Evolutionary conservation across 768 basidiomycete genomes (phyloP).

Genomic region (Mycena galopus): DNA sequence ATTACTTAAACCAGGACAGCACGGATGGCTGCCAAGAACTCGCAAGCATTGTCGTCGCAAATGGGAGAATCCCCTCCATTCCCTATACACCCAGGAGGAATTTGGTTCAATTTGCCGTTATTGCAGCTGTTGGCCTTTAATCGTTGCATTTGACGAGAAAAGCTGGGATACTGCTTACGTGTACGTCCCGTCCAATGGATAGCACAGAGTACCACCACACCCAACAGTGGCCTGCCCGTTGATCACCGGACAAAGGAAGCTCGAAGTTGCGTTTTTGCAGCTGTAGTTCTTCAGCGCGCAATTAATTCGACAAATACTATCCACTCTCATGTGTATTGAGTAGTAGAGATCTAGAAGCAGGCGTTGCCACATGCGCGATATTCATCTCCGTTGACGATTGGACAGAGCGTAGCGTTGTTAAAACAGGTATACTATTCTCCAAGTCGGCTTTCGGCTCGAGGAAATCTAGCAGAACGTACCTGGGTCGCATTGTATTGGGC

Average conservation of each 20-base stretch:
- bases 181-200: slow-evolving; percentile 1
- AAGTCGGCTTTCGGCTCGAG: not conserved
- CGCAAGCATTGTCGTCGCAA: slow-evolving; percentile 14
- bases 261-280: slow-evolving; percentile 17
- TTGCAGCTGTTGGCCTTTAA: slow-evolving; percentile 9
- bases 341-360: no score
- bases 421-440: slow-evolving; percentile 9
- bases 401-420: not conserved
- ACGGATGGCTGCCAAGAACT: slow-evolving; percentile 3
- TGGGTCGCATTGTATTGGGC: not conserved
- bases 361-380: slow-evolving; percentile 5
- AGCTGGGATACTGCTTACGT: slow-evolving; percentile 12
- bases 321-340: not conserved
- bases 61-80: not conserved
- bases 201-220: slow-evolving; percentile 11
- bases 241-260: slow-evolving; percentile 12
- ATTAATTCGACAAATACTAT: slow-evolving; percentile 1
- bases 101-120: slow-evolving; percentile 11
- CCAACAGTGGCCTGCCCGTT: slow-evolving; percentile 3
- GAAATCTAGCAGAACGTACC: not conserved
- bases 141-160: not conserved
- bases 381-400: not conserved
- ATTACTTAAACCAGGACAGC: slow-evolving; percentile 3
- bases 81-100: not conserved
- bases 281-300: slow-evolving; percentile 6